phyloP scores from a whole-genome alignment of 2,329 filamentous ascomycete genomes.

The Aquanectria penicillioides region DNA sequence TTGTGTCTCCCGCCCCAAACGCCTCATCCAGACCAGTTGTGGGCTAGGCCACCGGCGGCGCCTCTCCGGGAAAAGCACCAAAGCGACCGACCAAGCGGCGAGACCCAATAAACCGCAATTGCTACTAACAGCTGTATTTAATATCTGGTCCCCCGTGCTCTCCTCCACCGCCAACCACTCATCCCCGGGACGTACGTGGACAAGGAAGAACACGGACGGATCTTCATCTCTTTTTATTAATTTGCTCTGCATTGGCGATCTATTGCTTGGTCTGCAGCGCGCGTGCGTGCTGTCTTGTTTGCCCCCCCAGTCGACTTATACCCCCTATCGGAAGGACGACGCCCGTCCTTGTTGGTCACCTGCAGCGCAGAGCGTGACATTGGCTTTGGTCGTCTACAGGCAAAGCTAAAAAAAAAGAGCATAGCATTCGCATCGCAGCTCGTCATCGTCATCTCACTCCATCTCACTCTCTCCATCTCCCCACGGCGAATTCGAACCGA shows the following conservation, averaged over 20 bases:
- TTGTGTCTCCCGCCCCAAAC: not conserved
- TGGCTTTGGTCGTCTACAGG: no score
- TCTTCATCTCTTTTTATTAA: no score
- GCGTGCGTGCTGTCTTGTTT: no score
- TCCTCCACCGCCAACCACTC: not conserved
- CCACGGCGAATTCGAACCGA: no score
- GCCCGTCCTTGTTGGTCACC: constrained; percentile 5
- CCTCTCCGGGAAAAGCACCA: constrained; percentile 1
- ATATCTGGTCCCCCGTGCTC: no score
- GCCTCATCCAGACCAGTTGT: no score
- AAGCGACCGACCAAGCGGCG: not conserved
- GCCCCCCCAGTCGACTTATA: constrained; percentile 4
- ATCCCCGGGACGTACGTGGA: no score
- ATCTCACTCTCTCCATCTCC: no score
- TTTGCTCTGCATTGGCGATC: no score
- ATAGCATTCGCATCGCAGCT: not conserved
- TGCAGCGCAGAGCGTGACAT: constrained; percentile 2
- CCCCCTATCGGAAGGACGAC: constrained; percentile 1
- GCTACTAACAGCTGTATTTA: constrained; percentile 11
- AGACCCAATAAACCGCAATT: constrained; percentile 19
- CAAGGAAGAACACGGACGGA: no score
- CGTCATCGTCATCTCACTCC: not conserved
- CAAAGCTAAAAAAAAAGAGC: not conserved
- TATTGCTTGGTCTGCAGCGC: no score
- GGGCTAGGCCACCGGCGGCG: no score